These are phyloP conservation scores for Lactarius tabidus DNA, from an alignment of 768 basidiomycete genomes.

Conservation along the genomic window DNA sequence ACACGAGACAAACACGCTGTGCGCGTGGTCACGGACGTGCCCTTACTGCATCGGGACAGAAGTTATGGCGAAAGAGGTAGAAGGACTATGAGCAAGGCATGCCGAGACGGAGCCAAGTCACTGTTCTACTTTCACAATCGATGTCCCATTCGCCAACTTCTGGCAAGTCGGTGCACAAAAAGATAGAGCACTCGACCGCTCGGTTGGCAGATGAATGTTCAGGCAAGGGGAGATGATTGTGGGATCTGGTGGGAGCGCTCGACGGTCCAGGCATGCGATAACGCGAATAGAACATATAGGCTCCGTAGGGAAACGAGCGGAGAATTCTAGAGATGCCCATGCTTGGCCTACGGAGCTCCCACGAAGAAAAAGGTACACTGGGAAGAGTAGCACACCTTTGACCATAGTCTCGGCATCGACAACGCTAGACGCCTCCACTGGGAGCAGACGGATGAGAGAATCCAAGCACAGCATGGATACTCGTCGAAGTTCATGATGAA, in stretches of 20 bases:
- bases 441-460: constrained; percentile 62
- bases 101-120: not conserved
- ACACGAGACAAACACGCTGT: constrained; percentile 20
- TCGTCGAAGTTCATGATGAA: constrained; percentile 67
- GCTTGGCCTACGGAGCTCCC: constrained; percentile 16
- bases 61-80: constrained; percentile 15
- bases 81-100: constrained; percentile 7
- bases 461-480: constrained; percentile 73
- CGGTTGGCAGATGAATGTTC: constrained; percentile 5
- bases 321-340: constrained; percentile 13
- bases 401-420: constrained; percentile 68
- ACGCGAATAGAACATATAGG: constrained; percentile 16
- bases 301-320: constrained; percentile 17
- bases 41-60: constrained; percentile 22
- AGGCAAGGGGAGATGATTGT: constrained; percentile 2
- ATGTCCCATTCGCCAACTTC: constrained; percentile 6
- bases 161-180: constrained; percentile 17
- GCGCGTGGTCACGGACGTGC: constrained; percentile 4
- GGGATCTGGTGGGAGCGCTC: constrained; percentile 4
- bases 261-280: constrained; percentile 13
- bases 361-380: constrained; percentile 30
- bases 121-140: constrained; percentile 15
- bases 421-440: constrained; percentile 64
- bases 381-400: constrained; percentile 48
- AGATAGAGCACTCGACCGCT: constrained; percentile 10